Conservation (phyloP, 2,329 filamentous ascomycete genomes). For the Clathrospora elynae region DNA sequence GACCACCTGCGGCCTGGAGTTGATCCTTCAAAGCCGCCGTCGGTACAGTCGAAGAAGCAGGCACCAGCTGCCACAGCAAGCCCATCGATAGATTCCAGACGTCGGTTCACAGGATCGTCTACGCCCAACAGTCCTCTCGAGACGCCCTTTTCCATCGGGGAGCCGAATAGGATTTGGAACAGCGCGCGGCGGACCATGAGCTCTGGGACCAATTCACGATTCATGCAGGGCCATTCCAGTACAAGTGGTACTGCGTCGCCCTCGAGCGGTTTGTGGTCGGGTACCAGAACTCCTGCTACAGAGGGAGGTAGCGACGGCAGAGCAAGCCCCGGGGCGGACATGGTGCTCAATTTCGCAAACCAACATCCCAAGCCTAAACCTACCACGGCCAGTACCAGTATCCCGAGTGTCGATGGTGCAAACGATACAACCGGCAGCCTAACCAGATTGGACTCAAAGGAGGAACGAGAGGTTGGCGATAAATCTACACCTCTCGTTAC, state of each 20-base stretch:
- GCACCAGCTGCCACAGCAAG: slow-evolving; percentile 40
- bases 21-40: slow-evolving; percentile 45
- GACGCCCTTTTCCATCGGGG: slow-evolving; percentile 36
- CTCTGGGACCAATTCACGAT: slow-evolving; percentile 34
- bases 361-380: slow-evolving; percentile 14
- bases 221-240: slow-evolving; percentile 23
- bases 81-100: slow-evolving; percentile 33
- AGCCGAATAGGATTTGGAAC: slow-evolving; percentile 40
- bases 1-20: slow-evolving; percentile 69
- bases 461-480: slow-evolving; percentile 38
- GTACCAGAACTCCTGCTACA: slow-evolving; percentile 24
- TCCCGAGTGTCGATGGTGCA: slow-evolving; percentile 12
- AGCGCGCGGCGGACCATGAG: slow-evolving; percentile 49
- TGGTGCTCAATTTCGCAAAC: slow-evolving; percentile 42
- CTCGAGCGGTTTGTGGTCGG: slow-evolving; percentile 50
- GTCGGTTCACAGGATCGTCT: slow-evolving; percentile 29
- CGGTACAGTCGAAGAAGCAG: slow-evolving; percentile 26
- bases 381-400: slow-evolving; percentile 5
- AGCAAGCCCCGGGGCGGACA: slow-evolving; percentile 37
- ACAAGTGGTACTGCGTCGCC: slow-evolving; percentile 30
- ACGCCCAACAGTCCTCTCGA: slow-evolving; percentile 36
- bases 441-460: slow-evolving; percentile 30
- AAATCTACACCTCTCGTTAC: slow-evolving; percentile 38
- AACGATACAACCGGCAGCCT: slow-evolving; percentile 13
- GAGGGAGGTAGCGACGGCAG: slow-evolving; percentile 27